phyloP scores from a whole-genome alignment of 495 filamentous ascomycete species.

The Acidiella bohemica region DNA sequence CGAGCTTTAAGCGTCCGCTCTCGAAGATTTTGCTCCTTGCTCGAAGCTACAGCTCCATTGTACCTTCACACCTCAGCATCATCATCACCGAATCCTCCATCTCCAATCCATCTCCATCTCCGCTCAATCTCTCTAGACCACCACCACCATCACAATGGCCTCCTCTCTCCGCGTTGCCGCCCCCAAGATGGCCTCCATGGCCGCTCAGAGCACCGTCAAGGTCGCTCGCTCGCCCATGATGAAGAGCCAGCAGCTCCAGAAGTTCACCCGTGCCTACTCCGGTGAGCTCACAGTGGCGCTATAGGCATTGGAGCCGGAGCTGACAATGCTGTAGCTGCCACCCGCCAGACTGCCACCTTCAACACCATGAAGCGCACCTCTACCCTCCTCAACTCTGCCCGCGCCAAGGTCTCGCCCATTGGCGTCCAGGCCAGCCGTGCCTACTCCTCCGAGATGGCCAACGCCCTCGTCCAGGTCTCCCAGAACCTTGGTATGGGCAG shows the following conservation, averaged over 20 bases:
- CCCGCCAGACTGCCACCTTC: constrained; percentile 18
- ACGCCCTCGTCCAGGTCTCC: constrained; percentile 22
- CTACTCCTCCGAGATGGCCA: constrained; percentile 23
- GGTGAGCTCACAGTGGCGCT: not conserved
- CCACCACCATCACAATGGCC: constrained; percentile 15
- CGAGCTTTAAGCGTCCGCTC: constrained; percentile 11
- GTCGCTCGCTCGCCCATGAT: constrained; percentile 21
- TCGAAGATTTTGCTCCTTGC: constrained; percentile 10
- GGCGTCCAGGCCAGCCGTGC: constrained; percentile 16
- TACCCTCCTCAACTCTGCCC: constrained; percentile 15
- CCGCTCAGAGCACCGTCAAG: constrained; percentile 18
- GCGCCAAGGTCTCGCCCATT: constrained; percentile 12
- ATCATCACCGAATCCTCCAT: too few species aligned
- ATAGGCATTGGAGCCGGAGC: not conserved
- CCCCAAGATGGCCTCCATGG: constrained; percentile 21
- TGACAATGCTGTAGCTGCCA: constrained; percentile 10
- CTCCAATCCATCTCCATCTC: constrained; percentile 6
- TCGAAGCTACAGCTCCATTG: constrained; percentile 4
- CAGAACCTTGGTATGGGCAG: constrained; percentile 38
- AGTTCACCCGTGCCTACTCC: constrained; percentile 19
- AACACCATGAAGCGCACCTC: constrained; percentile 20
- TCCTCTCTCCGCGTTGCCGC: constrained; percentile 18
- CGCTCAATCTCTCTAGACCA: not conserved
- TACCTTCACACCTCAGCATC: constrained; percentile 1
- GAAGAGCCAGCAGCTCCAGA: constrained; percentile 17